phyloP scores from a whole-genome alignment of 345 rosid genomes.

The Populus davidiana region DNA sequence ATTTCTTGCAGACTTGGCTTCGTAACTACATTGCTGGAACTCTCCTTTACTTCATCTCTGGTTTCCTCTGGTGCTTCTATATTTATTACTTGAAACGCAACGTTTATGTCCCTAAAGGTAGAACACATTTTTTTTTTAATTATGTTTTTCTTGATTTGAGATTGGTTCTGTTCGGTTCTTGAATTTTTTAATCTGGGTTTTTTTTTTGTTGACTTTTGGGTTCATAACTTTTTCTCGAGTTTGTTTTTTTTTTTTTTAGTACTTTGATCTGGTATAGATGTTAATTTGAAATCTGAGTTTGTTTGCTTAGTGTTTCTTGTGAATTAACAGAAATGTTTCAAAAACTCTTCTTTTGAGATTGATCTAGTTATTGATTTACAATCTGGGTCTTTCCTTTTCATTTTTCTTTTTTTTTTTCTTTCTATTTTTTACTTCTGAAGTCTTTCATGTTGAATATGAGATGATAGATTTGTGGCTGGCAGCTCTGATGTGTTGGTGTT shows the following conservation, averaged over 20 bases:
- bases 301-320: not conserved
- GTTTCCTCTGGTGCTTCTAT: constrained; percentile 85
- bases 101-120: constrained; percentile 78
- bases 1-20: constrained; percentile 78
- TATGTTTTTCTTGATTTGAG: not conserved
- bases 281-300: not conserved
- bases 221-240: not conserved
- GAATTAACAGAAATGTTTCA: not conserved
- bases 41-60: constrained; percentile 70
- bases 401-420: not conserved
- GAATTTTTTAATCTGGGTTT: not conserved
- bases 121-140: not conserved
- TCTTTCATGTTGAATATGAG: not conserved
- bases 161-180: not conserved
- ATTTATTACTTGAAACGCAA: constrained; percentile 78
- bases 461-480: not conserved
- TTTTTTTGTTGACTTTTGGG: not conserved
- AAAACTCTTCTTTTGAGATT: not conserved
- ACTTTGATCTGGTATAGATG: not conserved
- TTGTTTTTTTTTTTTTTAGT: not conserved
- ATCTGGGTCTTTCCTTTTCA: not conserved
- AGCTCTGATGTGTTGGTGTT: not conserved
- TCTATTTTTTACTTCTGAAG: not conserved
- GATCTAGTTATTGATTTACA: constrained; percentile 4
- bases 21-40: constrained; percentile 79